Evolutionary conservation across 2,329 filamentous ascomycete species (phyloP), one percentile per base, ranked within the genome.

Genomic region (Scytalidium lignicola): DNA sequence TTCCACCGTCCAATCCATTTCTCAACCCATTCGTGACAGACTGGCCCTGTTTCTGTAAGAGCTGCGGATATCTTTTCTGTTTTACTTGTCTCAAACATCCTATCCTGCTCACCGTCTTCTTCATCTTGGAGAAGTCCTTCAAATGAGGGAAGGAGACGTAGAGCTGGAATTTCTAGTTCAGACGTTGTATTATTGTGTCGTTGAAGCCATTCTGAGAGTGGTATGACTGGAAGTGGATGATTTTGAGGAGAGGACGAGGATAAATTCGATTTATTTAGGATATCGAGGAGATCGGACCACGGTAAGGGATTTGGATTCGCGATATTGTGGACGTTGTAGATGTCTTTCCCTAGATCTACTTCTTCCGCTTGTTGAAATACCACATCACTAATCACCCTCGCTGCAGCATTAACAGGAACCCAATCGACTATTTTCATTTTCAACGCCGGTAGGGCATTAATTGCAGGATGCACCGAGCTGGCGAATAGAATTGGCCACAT

Each of bases 331-430:
- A 61, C 55, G 2, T 43, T 17, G 39, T 61, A 59, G 13, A 17
- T 20, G 12, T 46, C 22, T 10, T 18, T 44, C 28, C 12, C 19
- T 19, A 2, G 21, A 12, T 21, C 41, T 41, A 15, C 41, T 2
- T 43, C 17, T 8, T 41, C 15, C 21, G 10, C 8, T 5, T 51
- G 44, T 4, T 45, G 15, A 15, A 52, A 42, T 41, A 55, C 19
- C 10, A 58, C 39, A 21, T 60, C 55, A 7, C 43, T 26, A 10
- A 61, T 57, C 2, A 45, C 51, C 6, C 18, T 17, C 3, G 58
- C 58, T 6, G 58, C 60, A 12, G 58, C 42, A 43, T 62, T 49
- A 17, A 62, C 58, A 2, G 60, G 60, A 2, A 62, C 50, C 60
- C 60, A 62, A 41, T 61, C 56, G 2, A 62, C 54, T 2, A 32